phyloP scores from a whole-genome alignment of 2,329 filamentous ascomycete species.

The Fusarium sp. region DNA sequence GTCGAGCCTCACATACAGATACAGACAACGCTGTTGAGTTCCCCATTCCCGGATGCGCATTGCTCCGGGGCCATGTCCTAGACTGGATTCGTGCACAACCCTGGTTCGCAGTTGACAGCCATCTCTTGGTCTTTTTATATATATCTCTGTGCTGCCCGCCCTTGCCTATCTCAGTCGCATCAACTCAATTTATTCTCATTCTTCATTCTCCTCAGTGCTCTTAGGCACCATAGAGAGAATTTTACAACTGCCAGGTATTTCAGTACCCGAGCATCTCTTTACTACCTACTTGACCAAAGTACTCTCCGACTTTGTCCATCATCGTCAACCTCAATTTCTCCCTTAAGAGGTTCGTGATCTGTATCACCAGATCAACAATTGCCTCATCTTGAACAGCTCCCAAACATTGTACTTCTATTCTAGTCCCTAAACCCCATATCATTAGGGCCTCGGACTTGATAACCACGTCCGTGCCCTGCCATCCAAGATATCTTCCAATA shows the following conservation, averaged over 20 bases:
- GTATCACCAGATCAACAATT: conserved; percentile 30
- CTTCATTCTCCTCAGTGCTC: conserved; percentile 9
- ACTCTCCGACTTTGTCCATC: background rate
- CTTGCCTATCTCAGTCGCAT: background rate
- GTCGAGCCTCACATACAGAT: conserved; percentile 7
- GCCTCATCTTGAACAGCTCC: conserved; percentile 1
- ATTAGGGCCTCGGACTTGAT: conserved; percentile 1
- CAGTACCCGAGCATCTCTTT: conserved; percentile 3
- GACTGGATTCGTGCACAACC: conserved; percentile 12
- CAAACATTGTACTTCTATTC: background rate
- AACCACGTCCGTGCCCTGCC: conserved; percentile 17
- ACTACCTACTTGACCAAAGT: background rate
- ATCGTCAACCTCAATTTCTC: background rate
- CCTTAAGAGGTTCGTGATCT: conserved; percentile 1
- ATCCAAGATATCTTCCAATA: background rate
- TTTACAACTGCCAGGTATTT: background rate
- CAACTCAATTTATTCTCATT: conserved; percentile 1
- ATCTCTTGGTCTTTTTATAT: background rate
- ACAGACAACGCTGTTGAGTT: background rate
- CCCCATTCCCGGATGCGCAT: conserved; percentile 21
- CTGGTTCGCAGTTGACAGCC: conserved; percentile 3
- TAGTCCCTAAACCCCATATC: background rate
- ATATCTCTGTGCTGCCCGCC: conserved; percentile 12
- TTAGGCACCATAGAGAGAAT: conserved; percentile 22
- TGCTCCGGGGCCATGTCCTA: conserved; percentile 21